Evolutionary conservation across 345 rosid genomes (phyloP), one percentile per base, ranked within the genome.

Genomic region (Salix viminalis): DNA sequence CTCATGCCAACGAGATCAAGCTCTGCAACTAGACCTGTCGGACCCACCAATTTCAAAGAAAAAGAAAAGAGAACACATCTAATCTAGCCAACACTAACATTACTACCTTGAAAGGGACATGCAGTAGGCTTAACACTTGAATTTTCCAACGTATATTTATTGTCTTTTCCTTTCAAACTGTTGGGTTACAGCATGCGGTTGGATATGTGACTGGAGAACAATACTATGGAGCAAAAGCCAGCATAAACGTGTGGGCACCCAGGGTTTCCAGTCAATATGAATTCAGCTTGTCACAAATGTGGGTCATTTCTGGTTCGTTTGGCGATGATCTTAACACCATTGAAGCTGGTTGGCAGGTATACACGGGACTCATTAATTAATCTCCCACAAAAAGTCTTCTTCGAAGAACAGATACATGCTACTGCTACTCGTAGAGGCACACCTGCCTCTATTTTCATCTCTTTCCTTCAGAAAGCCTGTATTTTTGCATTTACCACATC

Each of bases 341-440:
- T 65, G 99, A 96, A 88, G 97, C 99, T 75, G 99, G 99, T 52
- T 96, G 99, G 99, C 99, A 96, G 90, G 99, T 88, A 85, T 3
- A 23, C 4, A n/a, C 26, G 42, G 71, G 13, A 61, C 34, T 70
- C 0, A 34, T 34, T 34, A 32, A 32, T 32, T 32, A 18, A 37
- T 18, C 46, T 23, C 14, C 23, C 28, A n/a, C 26, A 2, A 56
- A n/a, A 56, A 56, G 62, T n/a, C 14, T 5, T 58, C 24, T 58
- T 23, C 24, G 28, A 58, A 58, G 28, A 58, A 58, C 11, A 42
- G 4, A 42, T 42, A 42, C 0, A 42, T 11, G 46, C 44, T 41
- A 41, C 44, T 41, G 44, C 44, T 41, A 41, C 44, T 9, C 44
- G 2, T 41, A 9, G 0, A 41, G 44, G 44, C 46, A 42, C 10